Conservation (phyloP, 805 yeast species). For the Komagataella pseudopastoris region DNA sequence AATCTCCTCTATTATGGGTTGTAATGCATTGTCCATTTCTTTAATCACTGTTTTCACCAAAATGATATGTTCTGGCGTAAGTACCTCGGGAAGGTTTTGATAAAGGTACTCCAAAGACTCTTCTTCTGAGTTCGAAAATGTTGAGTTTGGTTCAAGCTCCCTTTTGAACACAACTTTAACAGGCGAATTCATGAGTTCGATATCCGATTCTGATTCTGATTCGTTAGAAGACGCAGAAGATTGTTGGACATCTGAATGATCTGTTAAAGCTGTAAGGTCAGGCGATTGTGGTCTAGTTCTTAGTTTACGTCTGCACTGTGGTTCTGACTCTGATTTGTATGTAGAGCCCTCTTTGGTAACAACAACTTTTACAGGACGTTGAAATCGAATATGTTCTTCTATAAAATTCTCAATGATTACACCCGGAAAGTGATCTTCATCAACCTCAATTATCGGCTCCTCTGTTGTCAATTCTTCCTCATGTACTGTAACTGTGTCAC, state of each 20-base stretch:
- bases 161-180: neutral
- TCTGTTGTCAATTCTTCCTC: neutral
- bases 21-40: slow-evolving; percentile 3
- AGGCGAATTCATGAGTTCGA: neutral
- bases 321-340: neutral
- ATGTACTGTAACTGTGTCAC: neutral
- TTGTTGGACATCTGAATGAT: neutral
- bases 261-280: neutral
- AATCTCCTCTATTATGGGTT: neutral
- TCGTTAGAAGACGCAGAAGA: neutral
- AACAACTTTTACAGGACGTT: neutral
- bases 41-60: slow-evolving; percentile 4
- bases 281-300: neutral
- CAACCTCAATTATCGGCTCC: neutral
- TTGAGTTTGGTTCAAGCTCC: neutral
- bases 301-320: neutral
- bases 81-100: slow-evolving; percentile 2
- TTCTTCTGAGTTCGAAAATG: neutral
- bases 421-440: neutral
- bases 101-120: slow-evolving; percentile 4
- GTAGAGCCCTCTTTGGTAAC: neutral
- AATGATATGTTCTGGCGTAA: slow-evolving; percentile 3
- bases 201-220: neutral
- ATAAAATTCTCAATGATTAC: neutral
- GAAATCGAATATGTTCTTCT: neutral